Evolutionary conservation across 2,329 filamentous ascomycete genomes (phyloP).

Genomic region (Aspergillus fijiensis): DNA sequence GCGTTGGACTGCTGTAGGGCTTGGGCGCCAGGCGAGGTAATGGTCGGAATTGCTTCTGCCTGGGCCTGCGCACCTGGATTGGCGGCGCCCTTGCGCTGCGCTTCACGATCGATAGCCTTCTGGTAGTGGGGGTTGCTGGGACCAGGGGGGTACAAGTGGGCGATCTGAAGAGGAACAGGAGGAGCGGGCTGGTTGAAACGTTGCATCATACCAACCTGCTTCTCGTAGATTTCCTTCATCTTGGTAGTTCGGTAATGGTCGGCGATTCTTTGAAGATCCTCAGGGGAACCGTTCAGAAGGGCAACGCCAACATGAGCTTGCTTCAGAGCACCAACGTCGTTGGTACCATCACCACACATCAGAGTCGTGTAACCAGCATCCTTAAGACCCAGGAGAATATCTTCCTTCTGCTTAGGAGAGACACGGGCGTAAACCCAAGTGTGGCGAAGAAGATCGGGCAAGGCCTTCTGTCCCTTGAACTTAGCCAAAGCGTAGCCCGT

Average conservation of each 20-base stretch:
- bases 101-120: constrained; percentile 86
- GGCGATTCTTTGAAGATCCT: constrained; percentile 86
- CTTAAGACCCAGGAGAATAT: constrained; percentile 94
- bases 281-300: constrained; percentile 87
- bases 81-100: constrained; percentile 71
- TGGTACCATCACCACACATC: constrained; percentile 98
- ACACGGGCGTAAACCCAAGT: constrained; percentile 98
- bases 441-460: constrained; percentile 76
- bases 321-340: constrained; percentile 96
- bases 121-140: constrained; percentile 90
- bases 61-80: constrained; percentile 53
- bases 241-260: constrained; percentile 92
- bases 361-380: constrained; percentile 96
- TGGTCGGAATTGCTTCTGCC: constrained; percentile 59
- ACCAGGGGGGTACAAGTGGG: constrained; percentile 89
- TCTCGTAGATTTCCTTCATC: constrained; percentile 99
- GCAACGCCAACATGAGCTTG: constrained; percentile 97
- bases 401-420: constrained; percentile 97
- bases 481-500: constrained; percentile 91
- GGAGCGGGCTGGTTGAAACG: constrained; percentile 91
- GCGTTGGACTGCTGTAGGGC: constrained; percentile 53
- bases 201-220: constrained; percentile 87
- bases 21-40: constrained; percentile 66
- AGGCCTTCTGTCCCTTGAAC: constrained; percentile 77
- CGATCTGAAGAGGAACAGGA: constrained; percentile 89